Percentiles rank a stretch among this genome's conserved stretches.
Conservation (phyloP, 2,329 filamentous ascomycete species). For the Boeremia exigua region DNA sequence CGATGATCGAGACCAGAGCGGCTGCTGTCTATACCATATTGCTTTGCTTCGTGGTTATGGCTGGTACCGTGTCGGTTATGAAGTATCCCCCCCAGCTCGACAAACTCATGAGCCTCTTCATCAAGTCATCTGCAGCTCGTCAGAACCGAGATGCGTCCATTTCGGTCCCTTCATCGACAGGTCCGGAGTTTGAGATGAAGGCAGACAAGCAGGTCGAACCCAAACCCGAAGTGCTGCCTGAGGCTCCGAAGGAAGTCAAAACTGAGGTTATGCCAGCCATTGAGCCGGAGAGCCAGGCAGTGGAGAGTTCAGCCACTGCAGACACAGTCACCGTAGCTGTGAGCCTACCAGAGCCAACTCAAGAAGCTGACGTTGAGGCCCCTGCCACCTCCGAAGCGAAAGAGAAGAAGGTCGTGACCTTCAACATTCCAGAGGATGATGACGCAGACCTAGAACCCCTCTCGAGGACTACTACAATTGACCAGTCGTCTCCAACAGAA, state of each 20-base stretch:
- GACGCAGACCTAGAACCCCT: constrained; percentile 44
- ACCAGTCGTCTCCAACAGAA: constrained; percentile 30
- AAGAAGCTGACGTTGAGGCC: constrained; percentile 12
- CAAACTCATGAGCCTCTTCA: constrained; percentile 24
- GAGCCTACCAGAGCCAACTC: constrained; percentile 6
- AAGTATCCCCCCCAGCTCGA: constrained; percentile 22
- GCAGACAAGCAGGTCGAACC: not conserved
- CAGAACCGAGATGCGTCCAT: constrained; percentile 17
- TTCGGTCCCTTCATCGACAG: constrained; percentile 11
- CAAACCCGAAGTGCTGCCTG: not conserved
- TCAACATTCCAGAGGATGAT: constrained; percentile 39
- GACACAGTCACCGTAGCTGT: constrained; percentile 9
- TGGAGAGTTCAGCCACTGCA: constrained; percentile 6
- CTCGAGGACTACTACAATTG: constrained; percentile 42
- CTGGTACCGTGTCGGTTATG: constrained; percentile 21
- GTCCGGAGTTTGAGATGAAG: not conserved
- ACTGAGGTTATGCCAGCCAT: not conserved
- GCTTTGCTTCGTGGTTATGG: constrained; percentile 19
- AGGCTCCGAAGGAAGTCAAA: not conserved
- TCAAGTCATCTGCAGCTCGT: constrained; percentile 17
- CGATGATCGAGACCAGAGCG: constrained; percentile 21
- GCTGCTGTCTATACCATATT: constrained; percentile 19
- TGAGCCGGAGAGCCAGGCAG: constrained; percentile 1
- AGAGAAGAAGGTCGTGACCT: constrained; percentile 44
- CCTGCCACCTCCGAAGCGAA: constrained; percentile 27